phyloP scores from a whole-genome alignment of 1,139 yeast species.

The Nakaseomyces glabratus region DNA sequence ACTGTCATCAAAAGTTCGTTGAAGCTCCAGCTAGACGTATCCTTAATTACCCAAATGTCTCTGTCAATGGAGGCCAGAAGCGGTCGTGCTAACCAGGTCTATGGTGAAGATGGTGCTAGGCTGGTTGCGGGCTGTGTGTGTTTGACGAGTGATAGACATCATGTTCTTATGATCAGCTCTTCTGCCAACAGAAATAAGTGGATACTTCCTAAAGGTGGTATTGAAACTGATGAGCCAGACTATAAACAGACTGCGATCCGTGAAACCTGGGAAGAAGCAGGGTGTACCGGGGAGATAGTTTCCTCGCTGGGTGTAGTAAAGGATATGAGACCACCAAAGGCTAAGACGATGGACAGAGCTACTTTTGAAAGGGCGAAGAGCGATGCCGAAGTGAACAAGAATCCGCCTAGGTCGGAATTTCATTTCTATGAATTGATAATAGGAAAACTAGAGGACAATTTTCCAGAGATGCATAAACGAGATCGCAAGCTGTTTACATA shows the following conservation, averaged over 20 bases:
- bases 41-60: too few relatives aligned
- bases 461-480: slow-evolving; percentile 67
- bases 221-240: slow-evolving; percentile 73
- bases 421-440: slow-evolving; percentile 75
- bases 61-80: slow-evolving; percentile 23
- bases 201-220: slow-evolving; percentile 95
- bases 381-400: slow-evolving; percentile 22
- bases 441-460: slow-evolving; percentile 44
- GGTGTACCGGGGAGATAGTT: slow-evolving; percentile 59
- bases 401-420: slow-evolving; percentile 63
- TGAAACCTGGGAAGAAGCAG: slow-evolving; percentile 98
- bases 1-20: too few relatives aligned
- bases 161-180: slow-evolving; percentile 72
- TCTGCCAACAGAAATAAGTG: slow-evolving; percentile 57
- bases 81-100: slow-evolving; percentile 37
- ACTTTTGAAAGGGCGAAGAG: slow-evolving; percentile 17
- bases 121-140: slow-evolving; percentile 86
- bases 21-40: too few relatives aligned
- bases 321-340: slow-evolving; percentile 60
- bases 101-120: slow-evolving; percentile 60
- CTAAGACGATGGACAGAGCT: slow-evolving; percentile 37
- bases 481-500: slow-evolving; percentile 68
- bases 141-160: slow-evolving; percentile 44
- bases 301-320: slow-evolving; percentile 52
- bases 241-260: slow-evolving; percentile 52